Evolutionary conservation across 192 early-diverging fungal genomes (phyloP).

Genomic region (Helicostylum pulchrum): DNA sequence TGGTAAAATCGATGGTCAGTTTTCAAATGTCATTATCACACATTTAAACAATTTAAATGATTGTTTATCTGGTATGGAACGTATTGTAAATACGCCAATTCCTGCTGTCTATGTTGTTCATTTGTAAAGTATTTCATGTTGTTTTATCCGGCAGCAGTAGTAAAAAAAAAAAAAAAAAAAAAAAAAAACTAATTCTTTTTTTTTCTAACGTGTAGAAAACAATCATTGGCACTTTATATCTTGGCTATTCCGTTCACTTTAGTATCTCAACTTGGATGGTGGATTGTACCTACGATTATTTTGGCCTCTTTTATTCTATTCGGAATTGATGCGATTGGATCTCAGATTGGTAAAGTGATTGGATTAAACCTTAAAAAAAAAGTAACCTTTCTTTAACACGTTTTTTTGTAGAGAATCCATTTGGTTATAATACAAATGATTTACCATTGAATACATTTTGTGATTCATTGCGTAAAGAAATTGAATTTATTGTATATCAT

Average conservation of each 20-base stretch:
- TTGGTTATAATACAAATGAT: slow-evolving; percentile 55
- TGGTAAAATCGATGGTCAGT: slow-evolving; percentile 52
- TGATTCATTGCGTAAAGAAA: slow-evolving; percentile 52
- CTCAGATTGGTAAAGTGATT: slow-evolving; percentile 61
- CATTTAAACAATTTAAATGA: slow-evolving; percentile 55
- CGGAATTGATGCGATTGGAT: slow-evolving; percentile 78
- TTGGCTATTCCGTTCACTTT: slow-evolving; percentile 71
- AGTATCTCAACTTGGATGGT: slow-evolving; percentile 55
- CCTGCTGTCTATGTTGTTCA: slow-evolving; percentile 75
- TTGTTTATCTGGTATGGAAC: slow-evolving; percentile 59
- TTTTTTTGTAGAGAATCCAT: slow-evolving; percentile 25
- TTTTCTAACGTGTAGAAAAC: slow-evolving; percentile 40
- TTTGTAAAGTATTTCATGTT: slow-evolving; percentile 42
- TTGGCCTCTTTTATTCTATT: slow-evolving; percentile 60
- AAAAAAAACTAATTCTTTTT: not conserved
- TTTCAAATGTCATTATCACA: slow-evolving; percentile 45
- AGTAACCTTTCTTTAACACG: too few relatives aligned
- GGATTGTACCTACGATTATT: slow-evolving; percentile 35
- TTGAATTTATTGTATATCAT: slow-evolving; percentile 53
- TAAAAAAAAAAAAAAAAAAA: too few relatives aligned
- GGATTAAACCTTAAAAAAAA: not conserved
- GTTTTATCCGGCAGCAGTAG: too few relatives aligned
- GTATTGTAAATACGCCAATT: slow-evolving; percentile 72
- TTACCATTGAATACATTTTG: slow-evolving; percentile 56
- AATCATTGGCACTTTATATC: slow-evolving; percentile 68